Evolutionary conservation across 2,329 filamentous ascomycete genomes (phyloP).

Genomic region (Fusarium transvaalense): DNA sequence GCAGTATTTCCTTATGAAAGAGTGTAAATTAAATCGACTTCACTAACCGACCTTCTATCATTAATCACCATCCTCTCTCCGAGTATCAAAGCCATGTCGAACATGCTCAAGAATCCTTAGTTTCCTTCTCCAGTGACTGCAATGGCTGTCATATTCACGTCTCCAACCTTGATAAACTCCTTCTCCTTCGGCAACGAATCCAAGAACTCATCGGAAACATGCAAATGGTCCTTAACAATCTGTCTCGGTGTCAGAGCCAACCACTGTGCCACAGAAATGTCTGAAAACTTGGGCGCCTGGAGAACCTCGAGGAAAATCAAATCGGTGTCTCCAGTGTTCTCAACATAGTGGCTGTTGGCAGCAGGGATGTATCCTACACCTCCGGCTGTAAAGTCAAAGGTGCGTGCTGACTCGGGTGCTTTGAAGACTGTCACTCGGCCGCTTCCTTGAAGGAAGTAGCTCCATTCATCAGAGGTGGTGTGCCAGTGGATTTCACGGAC

Average conservation of each 20-base stretch:
- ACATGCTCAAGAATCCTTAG: background rate
- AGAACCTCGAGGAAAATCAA: slow-evolving; percentile 25
- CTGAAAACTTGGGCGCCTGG: slow-evolving; percentile 17
- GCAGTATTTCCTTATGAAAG: background rate
- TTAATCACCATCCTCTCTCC: background rate
- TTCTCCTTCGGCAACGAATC: slow-evolving; percentile 22
- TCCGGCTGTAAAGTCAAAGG: slow-evolving; percentile 18
- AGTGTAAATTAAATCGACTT: background rate
- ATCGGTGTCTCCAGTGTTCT: slow-evolving; percentile 18
- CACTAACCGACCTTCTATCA: too few relatives aligned
- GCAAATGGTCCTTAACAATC: slow-evolving; percentile 22
- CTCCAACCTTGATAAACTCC: slow-evolving; percentile 12
- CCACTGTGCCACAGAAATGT: slow-evolving; percentile 22
- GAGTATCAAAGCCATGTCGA: background rate
- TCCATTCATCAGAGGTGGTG: slow-evolving; percentile 22
- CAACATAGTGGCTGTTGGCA: slow-evolving; percentile 20
- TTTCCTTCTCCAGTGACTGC: background rate
- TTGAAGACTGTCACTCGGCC: slow-evolving; percentile 15
- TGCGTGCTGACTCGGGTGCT: slow-evolving; percentile 8
- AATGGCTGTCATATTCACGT: slow-evolving; percentile 15
- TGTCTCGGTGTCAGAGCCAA: slow-evolving; percentile 15
- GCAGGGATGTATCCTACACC: slow-evolving; percentile 18
- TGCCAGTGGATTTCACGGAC: slow-evolving; percentile 25
- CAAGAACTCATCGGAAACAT: slow-evolving; percentile 21
- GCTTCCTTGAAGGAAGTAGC: slow-evolving; percentile 21